phyloP scores from a whole-genome alignment of 2,329 filamentous ascomycete species.

The Aspergillus pseudoterreus region DNA sequence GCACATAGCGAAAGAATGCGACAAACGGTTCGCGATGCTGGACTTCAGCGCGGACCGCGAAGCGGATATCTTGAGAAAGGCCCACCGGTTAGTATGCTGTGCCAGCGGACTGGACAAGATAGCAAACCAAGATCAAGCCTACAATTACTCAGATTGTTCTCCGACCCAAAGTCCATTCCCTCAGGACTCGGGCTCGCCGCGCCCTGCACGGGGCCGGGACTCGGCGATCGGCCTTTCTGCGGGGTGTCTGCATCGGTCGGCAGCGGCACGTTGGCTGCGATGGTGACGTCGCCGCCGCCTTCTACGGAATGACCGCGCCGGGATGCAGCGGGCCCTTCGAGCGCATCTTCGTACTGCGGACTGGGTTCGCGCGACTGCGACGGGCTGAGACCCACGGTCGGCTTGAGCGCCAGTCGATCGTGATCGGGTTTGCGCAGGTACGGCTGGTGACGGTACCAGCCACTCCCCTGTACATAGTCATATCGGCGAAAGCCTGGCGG shows the following conservation, averaged over 20 bases:
- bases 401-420: constrained; percentile 39
- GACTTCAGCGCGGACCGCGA: constrained; percentile 81
- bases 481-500: constrained; percentile 59
- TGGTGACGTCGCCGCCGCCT: constrained; percentile 24
- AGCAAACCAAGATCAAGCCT: constrained; percentile 30
- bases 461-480: constrained; percentile 51
- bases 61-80: constrained; percentile 68
- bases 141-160: constrained; percentile 50
- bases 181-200: constrained; percentile 29
- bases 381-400: constrained; percentile 42
- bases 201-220: constrained; percentile 40
- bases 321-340: constrained; percentile 38
- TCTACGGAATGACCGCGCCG: constrained; percentile 21
- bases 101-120: constrained; percentile 23
- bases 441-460: constrained; percentile 51
- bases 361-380: constrained; percentile 55
- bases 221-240: constrained; percentile 54
- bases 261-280: constrained; percentile 52
- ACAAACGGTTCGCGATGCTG: constrained; percentile 85
- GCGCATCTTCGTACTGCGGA: constrained; percentile 58
- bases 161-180: constrained; percentile 32
- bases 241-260: constrained; percentile 54
- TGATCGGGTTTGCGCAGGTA: constrained; percentile 42
- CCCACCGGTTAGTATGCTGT: constrained; percentile 30
- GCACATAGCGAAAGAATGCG: constrained; percentile 62